These are phyloP conservation scores for Aspergillus novofumigatus DNA, from an alignment of 2,329 filamentous ascomycete genomes.

Conservation along the genomic window DNA sequence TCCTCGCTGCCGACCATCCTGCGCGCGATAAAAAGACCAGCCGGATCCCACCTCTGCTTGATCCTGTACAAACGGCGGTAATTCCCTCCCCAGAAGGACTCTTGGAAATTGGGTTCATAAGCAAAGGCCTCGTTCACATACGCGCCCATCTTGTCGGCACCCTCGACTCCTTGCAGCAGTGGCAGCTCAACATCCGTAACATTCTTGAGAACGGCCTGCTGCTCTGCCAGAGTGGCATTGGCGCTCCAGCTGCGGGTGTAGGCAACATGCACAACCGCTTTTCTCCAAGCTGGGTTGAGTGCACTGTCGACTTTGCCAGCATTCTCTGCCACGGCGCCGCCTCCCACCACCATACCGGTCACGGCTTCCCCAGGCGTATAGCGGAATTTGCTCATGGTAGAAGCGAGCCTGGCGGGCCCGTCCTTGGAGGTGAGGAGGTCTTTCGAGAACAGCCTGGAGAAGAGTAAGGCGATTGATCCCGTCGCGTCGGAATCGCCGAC, in stretches of 20 bases:
- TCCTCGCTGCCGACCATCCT: slow-evolving; percentile 22
- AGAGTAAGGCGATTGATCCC: slow-evolving; percentile 20
- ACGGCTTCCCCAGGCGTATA: slow-evolving; percentile 18
- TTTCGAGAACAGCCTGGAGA: slow-evolving; percentile 31
- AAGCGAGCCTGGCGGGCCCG: slow-evolving; percentile 28
- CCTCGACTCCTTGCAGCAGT: slow-evolving; percentile 19
- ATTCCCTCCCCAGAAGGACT: slow-evolving; percentile 38
- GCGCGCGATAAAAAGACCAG: slow-evolving; percentile 23
- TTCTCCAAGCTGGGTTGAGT: slow-evolving; percentile 41
- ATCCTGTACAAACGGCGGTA: slow-evolving; percentile 25
- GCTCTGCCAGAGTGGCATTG: slow-evolving; percentile 22
- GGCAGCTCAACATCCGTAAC: slow-evolving; percentile 26
- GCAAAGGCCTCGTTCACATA: slow-evolving; percentile 40
- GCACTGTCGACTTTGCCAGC: slow-evolving; percentile 39
- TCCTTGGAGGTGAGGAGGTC: slow-evolving; percentile 26
- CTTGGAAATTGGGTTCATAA: slow-evolving; percentile 37
- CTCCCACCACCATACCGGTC: slow-evolving; percentile 30
- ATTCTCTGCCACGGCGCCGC: slow-evolving; percentile 34
- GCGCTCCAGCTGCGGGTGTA: slow-evolving; percentile 23
- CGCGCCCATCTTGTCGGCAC: slow-evolving; percentile 22
- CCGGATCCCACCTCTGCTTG: slow-evolving; percentile 30
- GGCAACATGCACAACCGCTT: slow-evolving; percentile 38
- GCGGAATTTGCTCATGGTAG: slow-evolving; percentile 27
- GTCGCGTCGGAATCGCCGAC: slow-evolving; percentile 19
- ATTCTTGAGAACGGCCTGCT: slow-evolving; percentile 35